Percentiles rank a stretch among this genome's conserved stretches.
Evolutionary conservation across 352 stramenopile species (phyloP).

Genomic region (Globisporangium paroecandrum): DNA sequence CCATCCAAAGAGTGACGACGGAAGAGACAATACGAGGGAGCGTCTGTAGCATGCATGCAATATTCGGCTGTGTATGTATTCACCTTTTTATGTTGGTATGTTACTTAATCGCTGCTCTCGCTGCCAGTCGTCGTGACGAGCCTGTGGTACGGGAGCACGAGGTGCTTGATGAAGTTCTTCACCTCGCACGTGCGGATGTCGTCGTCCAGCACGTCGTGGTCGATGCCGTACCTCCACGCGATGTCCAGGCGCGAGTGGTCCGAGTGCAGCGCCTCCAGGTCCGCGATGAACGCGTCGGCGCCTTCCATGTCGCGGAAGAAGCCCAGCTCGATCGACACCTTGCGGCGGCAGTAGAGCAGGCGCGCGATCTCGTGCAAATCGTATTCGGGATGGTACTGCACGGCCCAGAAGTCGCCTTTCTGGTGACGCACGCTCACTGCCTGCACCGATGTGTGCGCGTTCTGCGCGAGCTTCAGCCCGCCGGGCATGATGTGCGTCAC

Average conservation of each 20-base stretch:
- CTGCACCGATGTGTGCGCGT: slow-evolving; percentile 59
- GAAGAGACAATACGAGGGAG: no score
- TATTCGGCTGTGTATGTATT: background rate
- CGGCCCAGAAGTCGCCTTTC: slow-evolving; percentile 72
- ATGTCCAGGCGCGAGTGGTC: slow-evolving; percentile 56
- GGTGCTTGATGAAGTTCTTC: slow-evolving; percentile 69
- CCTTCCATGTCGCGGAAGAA: slow-evolving; percentile 56
- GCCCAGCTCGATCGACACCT: slow-evolving; percentile 55
- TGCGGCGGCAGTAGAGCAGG: slow-evolving; percentile 59
- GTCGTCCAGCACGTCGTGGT: slow-evolving; percentile 67
- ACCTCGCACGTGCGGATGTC: slow-evolving; percentile 62
- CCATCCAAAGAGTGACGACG: background rate
- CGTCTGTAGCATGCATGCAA: background rate
- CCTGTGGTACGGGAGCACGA: slow-evolving; percentile 59
- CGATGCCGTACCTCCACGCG: slow-evolving; percentile 60
- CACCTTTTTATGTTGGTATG: background rate
- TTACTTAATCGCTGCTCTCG: background rate
- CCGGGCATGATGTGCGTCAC: slow-evolving; percentile 55
- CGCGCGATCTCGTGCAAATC: slow-evolving; percentile 75
- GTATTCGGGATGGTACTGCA: slow-evolving; percentile 82
- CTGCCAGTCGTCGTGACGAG: background rate
- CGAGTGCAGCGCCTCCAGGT: slow-evolving; percentile 52
- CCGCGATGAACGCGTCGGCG: slow-evolving; percentile 43
- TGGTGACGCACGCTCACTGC: slow-evolving; percentile 49
- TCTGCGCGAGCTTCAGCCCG: slow-evolving; percentile 47